Base-by-base conservation (phyloP, 2,329 filamentous ascomycete genomes). In the Colletotrichum salicis region DNA sequence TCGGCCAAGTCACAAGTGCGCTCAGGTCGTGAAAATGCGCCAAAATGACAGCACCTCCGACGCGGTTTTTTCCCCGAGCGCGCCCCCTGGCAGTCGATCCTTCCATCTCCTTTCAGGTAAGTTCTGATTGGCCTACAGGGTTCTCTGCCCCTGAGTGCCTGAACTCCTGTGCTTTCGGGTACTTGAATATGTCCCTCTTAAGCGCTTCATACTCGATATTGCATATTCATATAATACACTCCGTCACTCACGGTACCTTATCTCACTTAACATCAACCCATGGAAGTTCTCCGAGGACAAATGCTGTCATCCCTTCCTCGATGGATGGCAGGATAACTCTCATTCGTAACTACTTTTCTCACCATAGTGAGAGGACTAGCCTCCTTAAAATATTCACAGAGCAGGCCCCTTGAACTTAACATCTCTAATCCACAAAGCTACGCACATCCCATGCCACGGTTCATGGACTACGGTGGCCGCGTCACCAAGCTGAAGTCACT, bases 1-100 rank as follows among this genome's bases (percentile, higher is more conserved):
- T n/a, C 19, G 19, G 19, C 41, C 41, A 48, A 41, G 37, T 41
- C 37, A 41, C 37, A 62, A 54, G 19, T 64, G 52, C 61, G 61
- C 51, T 64, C 61, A 56, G 61, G 60, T 54, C 37, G 13, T 35
- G 13, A 52, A 52, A 62, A 12, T 35, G 59, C 27, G 48, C 60
- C 60, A 31, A 54, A 61, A 41, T 61, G 60, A 64, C 61, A 64
- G 55, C 15, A 59, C 45, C 27, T 60, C 48, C 29, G 67, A 67
- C 56, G 67, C 63, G 45, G 55, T 54, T 64, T 55, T 60, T 31
- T 54, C 67, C 29, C 55, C 62, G 55, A 70, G 63, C 67, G 67
- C 48, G 56, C 31, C 55, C 63, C 63, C 67, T 60, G 45, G 35
- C 48, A 24, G 48, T 41, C 45, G 19, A 22, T 12, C 52, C n/a